Evolutionary conservation across 176 grass and related monocot species (phyloP).

Genomic region (Avena insularis): DNA sequence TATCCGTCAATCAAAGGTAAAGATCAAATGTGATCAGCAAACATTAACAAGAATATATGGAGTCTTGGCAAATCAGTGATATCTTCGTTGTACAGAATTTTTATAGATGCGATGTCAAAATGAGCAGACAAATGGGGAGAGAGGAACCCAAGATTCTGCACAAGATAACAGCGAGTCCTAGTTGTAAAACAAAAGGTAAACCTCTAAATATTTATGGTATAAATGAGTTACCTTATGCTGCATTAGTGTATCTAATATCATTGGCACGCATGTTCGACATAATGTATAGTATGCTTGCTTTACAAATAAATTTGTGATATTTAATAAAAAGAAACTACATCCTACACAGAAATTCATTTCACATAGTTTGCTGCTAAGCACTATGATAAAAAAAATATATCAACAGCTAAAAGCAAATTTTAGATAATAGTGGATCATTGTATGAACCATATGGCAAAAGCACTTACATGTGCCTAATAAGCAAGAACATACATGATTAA

Average conservation of each 20-base stretch:
- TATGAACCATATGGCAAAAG: slow-evolving; percentile 22
- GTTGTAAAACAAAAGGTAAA: slow-evolving; percentile 22
- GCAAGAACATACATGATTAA: slow-evolving; percentile 7
- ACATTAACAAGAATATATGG: not conserved
- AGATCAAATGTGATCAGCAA: not conserved
- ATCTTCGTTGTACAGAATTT: not conserved
- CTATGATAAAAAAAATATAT: not conserved
- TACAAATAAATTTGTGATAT: slow-evolving; percentile 8
- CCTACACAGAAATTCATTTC: not conserved
- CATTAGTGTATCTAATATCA: slow-evolving; percentile 26
- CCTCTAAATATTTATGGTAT: slow-evolving; percentile 18
- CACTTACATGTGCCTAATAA: slow-evolving; percentile 6
- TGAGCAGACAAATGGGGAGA: not conserved
- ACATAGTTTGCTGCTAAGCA: not conserved
- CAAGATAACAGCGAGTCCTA: not conserved
- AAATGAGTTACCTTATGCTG: slow-evolving; percentile 5
- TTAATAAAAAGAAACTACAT: not conserved
- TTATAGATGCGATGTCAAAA: not conserved
- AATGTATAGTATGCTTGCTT: slow-evolving; percentile 14
- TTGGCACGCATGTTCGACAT: not conserved
- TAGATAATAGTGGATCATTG: not conserved
- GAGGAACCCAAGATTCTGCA: not conserved
- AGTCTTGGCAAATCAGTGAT: not conserved
- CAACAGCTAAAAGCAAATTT: slow-evolving; percentile 11
- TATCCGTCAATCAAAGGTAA: slow-evolving; percentile 18